Conservation (phyloP, 306 rosid genomes). For the Lablab purpureus region DNA sequence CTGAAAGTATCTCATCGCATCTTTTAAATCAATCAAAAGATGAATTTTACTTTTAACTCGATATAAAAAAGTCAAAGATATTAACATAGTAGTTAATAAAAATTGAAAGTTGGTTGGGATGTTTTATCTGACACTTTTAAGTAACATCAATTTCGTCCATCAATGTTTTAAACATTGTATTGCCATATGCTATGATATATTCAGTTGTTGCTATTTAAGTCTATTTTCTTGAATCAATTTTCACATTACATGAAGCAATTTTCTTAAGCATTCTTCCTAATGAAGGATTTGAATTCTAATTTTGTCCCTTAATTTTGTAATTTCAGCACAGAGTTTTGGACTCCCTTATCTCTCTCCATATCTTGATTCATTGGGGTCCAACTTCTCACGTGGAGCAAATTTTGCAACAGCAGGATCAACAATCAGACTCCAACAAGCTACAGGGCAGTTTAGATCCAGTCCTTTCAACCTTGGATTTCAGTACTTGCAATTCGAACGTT, state of each 20-base stretch:
- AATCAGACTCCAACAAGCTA: conserved; percentile 19
- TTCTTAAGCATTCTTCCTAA: neutral
- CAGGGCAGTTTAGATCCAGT: conserved; percentile 37
- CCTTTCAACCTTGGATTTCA: conserved; percentile 54
- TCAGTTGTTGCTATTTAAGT: neutral
- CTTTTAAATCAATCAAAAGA: too few relatives aligned
- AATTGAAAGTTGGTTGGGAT: too few relatives aligned
- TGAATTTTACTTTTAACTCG: too few relatives aligned
- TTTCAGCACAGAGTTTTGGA: conserved; percentile 49
- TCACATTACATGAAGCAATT: neutral
- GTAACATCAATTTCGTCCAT: neutral
- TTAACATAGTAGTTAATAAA: too few relatives aligned
- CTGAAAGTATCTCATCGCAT: too few relatives aligned
- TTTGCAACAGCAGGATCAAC: conserved; percentile 52
- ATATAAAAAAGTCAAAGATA: too few relatives aligned
- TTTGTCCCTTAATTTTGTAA: neutral
- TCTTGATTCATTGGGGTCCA: conserved; percentile 54
- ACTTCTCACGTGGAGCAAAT: conserved; percentile 53
- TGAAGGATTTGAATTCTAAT: neutral
- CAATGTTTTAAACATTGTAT: neutral
- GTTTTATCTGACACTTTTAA: too few relatives aligned
- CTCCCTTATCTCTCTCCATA: conserved; percentile 50
- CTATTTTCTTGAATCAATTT: neutral
- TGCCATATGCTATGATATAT: neutral
- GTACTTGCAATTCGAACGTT: conserved; percentile 42